phyloP scores from a whole-genome alignment of 805 yeast species.

The Debaryomyces castellii region DNA sequence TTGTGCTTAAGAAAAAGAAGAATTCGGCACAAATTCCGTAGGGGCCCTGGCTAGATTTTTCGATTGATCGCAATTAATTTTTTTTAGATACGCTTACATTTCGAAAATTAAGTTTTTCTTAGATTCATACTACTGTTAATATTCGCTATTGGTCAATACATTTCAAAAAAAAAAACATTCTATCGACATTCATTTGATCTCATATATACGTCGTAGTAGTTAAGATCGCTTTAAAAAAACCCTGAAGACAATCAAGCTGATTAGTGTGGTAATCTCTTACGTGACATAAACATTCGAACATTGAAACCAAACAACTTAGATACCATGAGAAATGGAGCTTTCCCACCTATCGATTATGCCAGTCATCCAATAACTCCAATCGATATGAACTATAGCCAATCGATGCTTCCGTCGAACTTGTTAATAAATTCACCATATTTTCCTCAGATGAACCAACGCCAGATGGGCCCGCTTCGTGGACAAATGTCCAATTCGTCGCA shows the following conservation, averaged over 20 bases:
- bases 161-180: neutral
- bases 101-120: neutral
- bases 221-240: neutral
- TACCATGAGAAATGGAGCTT: neutral
- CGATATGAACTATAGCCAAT: slow-evolving; percentile 58
- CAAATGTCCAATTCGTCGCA: slow-evolving; percentile 4
- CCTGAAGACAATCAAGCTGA: too few species aligned
- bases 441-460: slow-evolving; percentile 15
- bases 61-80: neutral
- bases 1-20: too few species aligned
- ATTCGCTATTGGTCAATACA: neutral
- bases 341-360: neutral
- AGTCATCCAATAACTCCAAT: slow-evolving; percentile 45
- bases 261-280: neutral
- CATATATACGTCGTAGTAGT: neutral
- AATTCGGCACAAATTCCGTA: neutral
- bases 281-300: neutral
- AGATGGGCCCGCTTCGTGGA: slow-evolving; percentile 10
- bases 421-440: slow-evolving; percentile 61
- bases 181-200: neutral
- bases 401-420: slow-evolving; percentile 63
- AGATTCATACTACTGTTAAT: neutral
- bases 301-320: neutral
- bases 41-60: neutral
- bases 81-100: neutral